These are phyloP conservation scores for Schwanniomyces polymorphus DNA, from an alignment of 805 yeast genomes.

Conservation along the genomic window DNA sequence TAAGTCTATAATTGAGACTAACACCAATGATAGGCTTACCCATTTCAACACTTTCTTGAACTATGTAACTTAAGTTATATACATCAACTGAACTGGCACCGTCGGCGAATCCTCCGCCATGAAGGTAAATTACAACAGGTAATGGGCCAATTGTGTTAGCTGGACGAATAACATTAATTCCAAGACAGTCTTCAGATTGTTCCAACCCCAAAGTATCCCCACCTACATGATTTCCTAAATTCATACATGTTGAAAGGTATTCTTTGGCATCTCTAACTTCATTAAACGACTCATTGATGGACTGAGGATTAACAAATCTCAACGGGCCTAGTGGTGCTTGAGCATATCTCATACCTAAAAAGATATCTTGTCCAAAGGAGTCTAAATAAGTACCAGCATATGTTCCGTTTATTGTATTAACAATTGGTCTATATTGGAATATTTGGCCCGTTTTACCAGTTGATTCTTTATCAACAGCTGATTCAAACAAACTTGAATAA, in stretches of 20 bases:
- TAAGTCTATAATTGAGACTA: constrained; percentile 36
- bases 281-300: constrained; percentile 11
- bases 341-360: constrained; percentile 24
- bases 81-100: constrained; percentile 13
- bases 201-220: constrained; percentile 9
- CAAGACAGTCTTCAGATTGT: constrained; percentile 27
- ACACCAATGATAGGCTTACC: constrained; percentile 28
- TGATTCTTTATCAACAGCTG: background rate
- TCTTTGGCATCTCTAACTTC: constrained; percentile 13
- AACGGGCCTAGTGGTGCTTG: constrained; percentile 21
- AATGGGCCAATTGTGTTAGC: constrained; percentile 4
- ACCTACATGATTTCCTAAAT: background rate
- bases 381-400: background rate
- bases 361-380: constrained; percentile 1
- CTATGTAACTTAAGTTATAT: constrained; percentile 1
- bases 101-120: constrained; percentile 32
- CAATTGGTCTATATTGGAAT: background rate
- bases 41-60: constrained; percentile 7
- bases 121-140: constrained; percentile 34
- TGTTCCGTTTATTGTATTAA: background rate
- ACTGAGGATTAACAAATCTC: constrained; percentile 20
- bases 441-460: background rate
- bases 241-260: constrained; percentile 19
- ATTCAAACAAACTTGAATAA: background rate
- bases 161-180: constrained; percentile 23